Conservation (phyloP, 2,329 filamentous ascomycete genomes). For the Chalara sp. region DNA sequence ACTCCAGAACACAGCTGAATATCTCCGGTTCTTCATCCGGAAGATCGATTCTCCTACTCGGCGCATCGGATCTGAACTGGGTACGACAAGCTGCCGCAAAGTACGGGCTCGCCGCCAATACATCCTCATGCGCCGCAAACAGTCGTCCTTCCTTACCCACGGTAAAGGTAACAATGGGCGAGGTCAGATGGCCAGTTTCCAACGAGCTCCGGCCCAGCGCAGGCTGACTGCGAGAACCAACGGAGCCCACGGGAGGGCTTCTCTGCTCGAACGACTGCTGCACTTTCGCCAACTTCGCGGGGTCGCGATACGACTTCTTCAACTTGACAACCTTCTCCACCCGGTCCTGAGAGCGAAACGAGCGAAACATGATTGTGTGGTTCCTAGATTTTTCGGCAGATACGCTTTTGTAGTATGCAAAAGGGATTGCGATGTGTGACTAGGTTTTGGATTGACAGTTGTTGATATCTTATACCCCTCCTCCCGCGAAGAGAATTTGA, state of each 20-base stretch:
- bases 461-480: constrained; percentile 7
- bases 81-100: constrained; percentile 68
- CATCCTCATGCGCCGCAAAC: constrained; percentile 93
- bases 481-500: constrained; percentile 18
- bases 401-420: not conserved
- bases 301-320: constrained; percentile 69
- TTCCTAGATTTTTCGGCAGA: not conserved
- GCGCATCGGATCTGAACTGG: constrained; percentile 61
- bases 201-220: constrained; percentile 4
- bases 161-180: constrained; percentile 79
- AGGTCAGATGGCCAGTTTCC: constrained; percentile 30
- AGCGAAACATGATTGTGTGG: constrained; percentile 50
- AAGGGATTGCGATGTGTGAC: constrained; percentile 4
- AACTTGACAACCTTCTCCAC: constrained; percentile 81
- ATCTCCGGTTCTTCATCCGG: constrained; percentile 79
- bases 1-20: constrained; percentile 90
- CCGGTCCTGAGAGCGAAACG: constrained; percentile 77
- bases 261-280: constrained; percentile 69
- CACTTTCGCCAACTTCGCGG: constrained; percentile 76
- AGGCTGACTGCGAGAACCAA: not conserved
- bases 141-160: constrained; percentile 80
- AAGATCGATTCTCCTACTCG: constrained; percentile 72
- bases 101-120: constrained; percentile 78
- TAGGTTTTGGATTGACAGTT: constrained; percentile 12
- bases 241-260: constrained; percentile 8